These are phyloP conservation scores for Podaxis sp. DNA, from an alignment of 768 basidiomycete species.

Conservation along the genomic window DNA sequence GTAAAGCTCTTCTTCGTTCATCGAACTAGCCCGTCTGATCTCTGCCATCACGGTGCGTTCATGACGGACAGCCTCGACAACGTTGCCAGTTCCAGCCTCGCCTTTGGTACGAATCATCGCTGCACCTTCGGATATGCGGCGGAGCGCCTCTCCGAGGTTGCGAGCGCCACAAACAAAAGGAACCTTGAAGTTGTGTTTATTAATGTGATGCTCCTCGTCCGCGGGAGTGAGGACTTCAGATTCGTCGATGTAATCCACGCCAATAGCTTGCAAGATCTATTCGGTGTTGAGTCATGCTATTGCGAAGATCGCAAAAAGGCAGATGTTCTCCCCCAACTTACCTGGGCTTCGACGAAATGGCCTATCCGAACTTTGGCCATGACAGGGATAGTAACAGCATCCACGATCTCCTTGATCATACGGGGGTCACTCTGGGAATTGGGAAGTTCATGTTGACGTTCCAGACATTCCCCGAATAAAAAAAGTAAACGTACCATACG, in stretches of 20 bases:
- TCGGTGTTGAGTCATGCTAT: background rate
- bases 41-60: slow-evolving; percentile 79
- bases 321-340: slow-evolving; percentile 27
- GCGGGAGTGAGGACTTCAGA: slow-evolving; percentile 94
- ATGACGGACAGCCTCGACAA: slow-evolving; percentile 94
- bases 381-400: slow-evolving; percentile 94
- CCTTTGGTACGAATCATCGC: slow-evolving; percentile 99
- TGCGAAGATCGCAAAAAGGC: background rate
- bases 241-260: slow-evolving; percentile 97
- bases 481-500: slow-evolving; percentile 70
- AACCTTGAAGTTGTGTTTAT: slow-evolving; percentile 93
- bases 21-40: slow-evolving; percentile 81
- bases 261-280: slow-evolving; percentile 90
- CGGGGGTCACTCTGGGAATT: slow-evolving; percentile 77
- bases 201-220: slow-evolving; percentile 95
- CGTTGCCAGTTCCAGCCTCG: slow-evolving; percentile 86
- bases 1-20: slow-evolving; percentile 96
- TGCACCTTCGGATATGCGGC: slow-evolving; percentile 95
- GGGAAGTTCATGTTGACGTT: slow-evolving; percentile 20
- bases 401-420: slow-evolving; percentile 96
- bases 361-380: slow-evolving; percentile 98
- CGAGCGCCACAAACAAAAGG: slow-evolving; percentile 97
- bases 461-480: slow-evolving; percentile 1
- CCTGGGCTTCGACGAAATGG: slow-evolving; percentile 96
- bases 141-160: slow-evolving; percentile 93